Evolutionary conservation across 164 flowering plant species (phyloP).

Genomic region (Amborella trichopoda): DNA sequence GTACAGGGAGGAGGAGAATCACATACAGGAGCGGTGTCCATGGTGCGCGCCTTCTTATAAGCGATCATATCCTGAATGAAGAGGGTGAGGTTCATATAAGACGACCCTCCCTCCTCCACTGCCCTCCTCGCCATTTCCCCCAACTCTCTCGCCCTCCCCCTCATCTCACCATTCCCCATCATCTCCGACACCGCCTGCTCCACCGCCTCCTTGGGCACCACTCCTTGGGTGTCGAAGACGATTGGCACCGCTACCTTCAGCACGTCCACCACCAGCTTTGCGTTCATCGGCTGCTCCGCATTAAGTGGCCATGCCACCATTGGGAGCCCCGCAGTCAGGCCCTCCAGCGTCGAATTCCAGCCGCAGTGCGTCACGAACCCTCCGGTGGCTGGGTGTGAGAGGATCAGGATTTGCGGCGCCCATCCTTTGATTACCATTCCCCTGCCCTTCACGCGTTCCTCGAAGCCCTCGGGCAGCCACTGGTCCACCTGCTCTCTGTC

Average conservation of each 20-base stretch:
- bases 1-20: too few relatives aligned
- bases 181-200: background rate
- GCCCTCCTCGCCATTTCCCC: background rate
- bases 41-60: too few relatives aligned
- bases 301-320: conserved; percentile 58
- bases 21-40: too few relatives aligned
- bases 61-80: too few relatives aligned
- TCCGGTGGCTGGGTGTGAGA: conserved; percentile 37
- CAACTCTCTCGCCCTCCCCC: background rate
- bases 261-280: conserved; percentile 31
- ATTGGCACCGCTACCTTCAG: conserved; percentile 19
- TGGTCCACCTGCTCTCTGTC: conserved; percentile 4
- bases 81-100: background rate
- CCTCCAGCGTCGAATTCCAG: conserved; percentile 64
- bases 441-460: conserved; percentile 12
- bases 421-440: conserved; percentile 51
- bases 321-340: conserved; percentile 33
- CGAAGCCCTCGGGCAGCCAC: conserved; percentile 4
- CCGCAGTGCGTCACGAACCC: conserved; percentile 62
- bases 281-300: conserved; percentile 47
- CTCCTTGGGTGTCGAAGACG: background rate
- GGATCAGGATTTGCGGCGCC: conserved; percentile 55
- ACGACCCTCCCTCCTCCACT: background rate
- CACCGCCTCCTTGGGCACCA: background rate
- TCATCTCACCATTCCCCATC: background rate